Evolutionary conservation across 139 green algal species (phyloP).

Genomic region (Chlorella sp.): DNA sequence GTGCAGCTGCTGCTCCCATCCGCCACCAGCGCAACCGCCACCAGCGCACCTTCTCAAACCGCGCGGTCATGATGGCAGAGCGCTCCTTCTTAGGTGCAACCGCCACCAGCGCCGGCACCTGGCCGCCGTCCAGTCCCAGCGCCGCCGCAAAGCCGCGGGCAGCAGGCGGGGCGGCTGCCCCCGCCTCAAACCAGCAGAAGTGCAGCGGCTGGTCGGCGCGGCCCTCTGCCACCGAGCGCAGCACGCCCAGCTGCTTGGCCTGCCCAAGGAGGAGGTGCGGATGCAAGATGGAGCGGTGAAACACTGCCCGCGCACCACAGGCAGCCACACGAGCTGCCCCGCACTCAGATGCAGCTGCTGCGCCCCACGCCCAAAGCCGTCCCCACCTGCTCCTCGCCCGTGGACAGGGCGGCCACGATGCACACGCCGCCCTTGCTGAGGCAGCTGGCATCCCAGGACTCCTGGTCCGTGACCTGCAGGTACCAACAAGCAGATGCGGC

Average conservation of each 20-base stretch:
- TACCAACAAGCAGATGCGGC: too few species aligned
- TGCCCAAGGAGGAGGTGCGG: not conserved
- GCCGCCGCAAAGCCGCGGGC: slow-evolving; percentile 12
- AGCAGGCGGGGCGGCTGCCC: not conserved
- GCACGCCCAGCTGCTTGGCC: slow-evolving; percentile 1
- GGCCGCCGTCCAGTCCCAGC: slow-evolving; percentile 29
- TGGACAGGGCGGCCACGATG: slow-evolving; percentile 45
- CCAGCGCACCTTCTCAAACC: slow-evolving; percentile 3
- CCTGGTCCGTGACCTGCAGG: slow-evolving; percentile 29
- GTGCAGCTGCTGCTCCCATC: too few species aligned
- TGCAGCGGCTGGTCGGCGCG: slow-evolving; percentile 28
- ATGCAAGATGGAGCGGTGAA: too few species aligned
- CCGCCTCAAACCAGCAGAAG: slow-evolving; percentile 28
- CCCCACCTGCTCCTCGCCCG: slow-evolving; percentile 1
- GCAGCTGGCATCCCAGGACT: slow-evolving; percentile 36
- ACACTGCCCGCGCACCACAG: too few species aligned
- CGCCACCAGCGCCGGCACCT: slow-evolving; percentile 52
- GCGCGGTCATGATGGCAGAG: slow-evolving; percentile 35
- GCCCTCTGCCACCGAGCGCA: not conserved
- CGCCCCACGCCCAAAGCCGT: not conserved
- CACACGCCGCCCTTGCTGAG: slow-evolving; percentile 45
- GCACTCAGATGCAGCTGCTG: not conserved
- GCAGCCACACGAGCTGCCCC: not conserved
- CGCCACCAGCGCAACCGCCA: not conserved
- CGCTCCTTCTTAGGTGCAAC: slow-evolving; percentile 46